Evolutionary conservation across 192 early-diverging fungal species (phyloP).

Genomic region (Coemansia sp.): DNA sequence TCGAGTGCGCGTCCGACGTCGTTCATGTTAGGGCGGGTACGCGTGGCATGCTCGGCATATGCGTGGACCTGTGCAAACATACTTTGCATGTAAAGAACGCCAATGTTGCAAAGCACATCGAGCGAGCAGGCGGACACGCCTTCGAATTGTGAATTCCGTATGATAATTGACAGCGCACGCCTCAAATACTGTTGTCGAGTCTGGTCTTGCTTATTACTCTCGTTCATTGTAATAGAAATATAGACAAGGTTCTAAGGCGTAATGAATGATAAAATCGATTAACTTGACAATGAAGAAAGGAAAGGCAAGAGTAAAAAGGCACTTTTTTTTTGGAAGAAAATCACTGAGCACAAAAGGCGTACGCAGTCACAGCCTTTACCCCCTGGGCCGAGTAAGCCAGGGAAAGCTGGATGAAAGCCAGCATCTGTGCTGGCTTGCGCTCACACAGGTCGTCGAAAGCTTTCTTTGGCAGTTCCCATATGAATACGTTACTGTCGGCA

Average conservation of each 20-base stretch:
- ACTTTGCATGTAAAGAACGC: conserved; percentile 46
- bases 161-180: conserved; percentile 38
- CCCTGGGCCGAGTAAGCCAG: conserved; percentile 70
- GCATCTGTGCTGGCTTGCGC: conserved; percentile 67
- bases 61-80: conserved; percentile 52
- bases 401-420: conserved; percentile 77
- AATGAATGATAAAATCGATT: no score
- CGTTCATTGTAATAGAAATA: conserved; percentile 15
- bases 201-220: conserved; percentile 17
- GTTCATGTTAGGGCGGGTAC: conserved; percentile 54
- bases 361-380: conserved; percentile 52
- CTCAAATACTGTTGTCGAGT: conserved; percentile 34
- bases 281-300: no score
- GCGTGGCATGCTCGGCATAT: conserved; percentile 52
- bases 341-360: conserved; percentile 53
- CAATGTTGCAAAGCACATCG: conserved; percentile 39
- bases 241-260: not conserved
- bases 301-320: conserved; percentile 1
- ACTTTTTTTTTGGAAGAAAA: not conserved
- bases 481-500: conserved; percentile 61
- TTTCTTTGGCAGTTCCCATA: conserved; percentile 72
- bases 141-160: conserved; percentile 36
- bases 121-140: conserved; percentile 30
- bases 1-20: conserved; percentile 50
- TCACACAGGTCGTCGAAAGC: conserved; percentile 67